Conservation (phyloP, 345 rosid species). For the Sonneratia alba region DNA sequence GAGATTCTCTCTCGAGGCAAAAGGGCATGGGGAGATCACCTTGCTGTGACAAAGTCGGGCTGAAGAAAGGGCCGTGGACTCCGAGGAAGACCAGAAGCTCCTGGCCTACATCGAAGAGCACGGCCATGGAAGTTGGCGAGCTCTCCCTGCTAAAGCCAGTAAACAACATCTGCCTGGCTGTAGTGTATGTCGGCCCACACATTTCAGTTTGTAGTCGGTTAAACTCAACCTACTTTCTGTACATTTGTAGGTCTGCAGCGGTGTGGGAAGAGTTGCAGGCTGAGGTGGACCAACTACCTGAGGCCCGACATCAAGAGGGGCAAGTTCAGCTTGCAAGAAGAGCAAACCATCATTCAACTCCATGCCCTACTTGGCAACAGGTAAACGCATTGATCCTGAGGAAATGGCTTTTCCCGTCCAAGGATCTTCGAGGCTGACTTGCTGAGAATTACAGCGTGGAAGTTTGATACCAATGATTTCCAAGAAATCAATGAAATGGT, state of each 20-base stretch:
- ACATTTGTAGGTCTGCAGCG: slow-evolving; percentile 35
- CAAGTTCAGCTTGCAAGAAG: slow-evolving; percentile 44
- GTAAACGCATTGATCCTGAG: slow-evolving; percentile 8
- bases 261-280: slow-evolving; percentile 58
- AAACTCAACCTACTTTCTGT: not conserved
- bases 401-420: not conserved
- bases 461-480: not conserved
- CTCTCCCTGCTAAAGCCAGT: not conserved
- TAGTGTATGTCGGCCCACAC: too few species aligned
- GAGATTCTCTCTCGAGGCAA: too few species aligned
- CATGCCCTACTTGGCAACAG: slow-evolving; percentile 54
- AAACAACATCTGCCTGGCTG: too few species aligned
- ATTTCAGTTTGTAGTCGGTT: too few species aligned
- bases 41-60: slow-evolving; percentile 39
- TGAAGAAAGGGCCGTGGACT: slow-evolving; percentile 63
- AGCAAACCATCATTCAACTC: slow-evolving; percentile 46
- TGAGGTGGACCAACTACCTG: slow-evolving; percentile 55
- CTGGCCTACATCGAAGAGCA: slow-evolving; percentile 37
- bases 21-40: slow-evolving; percentile 26
- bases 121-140: slow-evolving; percentile 30
- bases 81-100: slow-evolving; percentile 53
- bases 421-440: not conserved
- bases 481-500: too few species aligned
- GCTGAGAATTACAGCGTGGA: not conserved
- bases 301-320: slow-evolving; percentile 56